A percentile compares a stretch with the other conserved stretches of the same genome.
These are phyloP conservation scores for Chloropicon primus DNA, from an alignment of 139 green algal species.

Conservation along the genomic window DNA sequence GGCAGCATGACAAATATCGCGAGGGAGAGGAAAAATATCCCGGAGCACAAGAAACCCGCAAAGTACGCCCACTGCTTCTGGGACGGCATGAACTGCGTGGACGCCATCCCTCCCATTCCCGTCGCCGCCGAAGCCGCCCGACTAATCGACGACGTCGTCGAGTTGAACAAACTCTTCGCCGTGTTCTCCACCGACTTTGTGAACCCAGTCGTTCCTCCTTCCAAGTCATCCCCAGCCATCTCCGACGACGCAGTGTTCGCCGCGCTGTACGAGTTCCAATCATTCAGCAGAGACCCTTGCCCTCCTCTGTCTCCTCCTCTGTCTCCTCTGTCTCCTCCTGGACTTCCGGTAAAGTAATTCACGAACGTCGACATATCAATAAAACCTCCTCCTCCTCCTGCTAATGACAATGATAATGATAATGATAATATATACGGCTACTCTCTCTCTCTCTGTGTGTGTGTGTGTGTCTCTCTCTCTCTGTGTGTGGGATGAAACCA, in stretches of 20 bases:
- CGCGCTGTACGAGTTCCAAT: neutral
- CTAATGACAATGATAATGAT: no score
- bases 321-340: neutral
- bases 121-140: neutral
- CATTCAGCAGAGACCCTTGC: neutral
- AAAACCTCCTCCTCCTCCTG: no score
- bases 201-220: neutral
- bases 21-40: constrained; percentile 62
- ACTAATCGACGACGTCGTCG: neutral
- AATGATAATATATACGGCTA: no score
- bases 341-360: neutral
- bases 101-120: neutral
- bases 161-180: neutral
- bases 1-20: constrained; percentile 83
- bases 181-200: neutral
- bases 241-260: no score
- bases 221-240: no score
- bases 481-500: no score
- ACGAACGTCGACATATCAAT: neutral
- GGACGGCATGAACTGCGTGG: constrained; percentile 8
- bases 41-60: constrained; percentile 37
- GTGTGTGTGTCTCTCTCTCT: no score
- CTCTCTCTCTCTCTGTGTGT: no score
- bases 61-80: constrained; percentile 39
- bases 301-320: neutral